Conservation (phyloP, 2,329 filamentous ascomycete species). For the Botrytis fragariae region DNA sequence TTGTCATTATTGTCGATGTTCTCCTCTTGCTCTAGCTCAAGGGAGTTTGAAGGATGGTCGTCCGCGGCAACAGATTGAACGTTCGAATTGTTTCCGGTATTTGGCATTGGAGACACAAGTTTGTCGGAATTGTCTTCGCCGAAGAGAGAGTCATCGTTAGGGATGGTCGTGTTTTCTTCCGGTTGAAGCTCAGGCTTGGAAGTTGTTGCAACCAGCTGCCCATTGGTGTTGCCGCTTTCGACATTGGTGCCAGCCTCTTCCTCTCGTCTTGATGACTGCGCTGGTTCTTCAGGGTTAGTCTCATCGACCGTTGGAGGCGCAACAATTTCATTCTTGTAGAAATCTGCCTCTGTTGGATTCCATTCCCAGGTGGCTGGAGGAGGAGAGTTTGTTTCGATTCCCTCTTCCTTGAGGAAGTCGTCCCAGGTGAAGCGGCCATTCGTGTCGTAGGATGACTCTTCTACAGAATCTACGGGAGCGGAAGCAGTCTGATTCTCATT, state of each 20-base stretch:
- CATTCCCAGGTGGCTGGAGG: background rate
- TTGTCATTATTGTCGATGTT: no score
- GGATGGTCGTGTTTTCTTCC: background rate
- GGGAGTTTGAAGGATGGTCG: no score
- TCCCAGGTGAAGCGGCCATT: background rate
- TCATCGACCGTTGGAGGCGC: background rate
- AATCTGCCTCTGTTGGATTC: background rate
- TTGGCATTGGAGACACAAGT: no score
- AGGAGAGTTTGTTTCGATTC: background rate
- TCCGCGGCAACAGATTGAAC: no score
- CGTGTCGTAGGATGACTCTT: background rate
- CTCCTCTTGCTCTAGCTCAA: no score
- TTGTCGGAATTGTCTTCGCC: no score
- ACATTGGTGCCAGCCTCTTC: fast-evolving
- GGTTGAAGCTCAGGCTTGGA: background rate
- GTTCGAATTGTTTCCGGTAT: no score
- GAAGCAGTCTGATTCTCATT: background rate
- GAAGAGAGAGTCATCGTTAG: background rate
- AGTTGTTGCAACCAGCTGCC: fast-evolving
- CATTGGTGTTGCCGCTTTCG: background rate
- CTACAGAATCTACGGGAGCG: background rate
- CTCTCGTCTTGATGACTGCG: background rate
- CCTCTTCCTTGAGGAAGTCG: background rate
- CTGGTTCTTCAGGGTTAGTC: background rate
- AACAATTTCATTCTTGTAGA: background rate